A percentile compares a stretch with the other conserved stretches of the same genome.
phyloP scores from a whole-genome alignment of 805 yeast species.

The Starmerella bombicola region DNA sequence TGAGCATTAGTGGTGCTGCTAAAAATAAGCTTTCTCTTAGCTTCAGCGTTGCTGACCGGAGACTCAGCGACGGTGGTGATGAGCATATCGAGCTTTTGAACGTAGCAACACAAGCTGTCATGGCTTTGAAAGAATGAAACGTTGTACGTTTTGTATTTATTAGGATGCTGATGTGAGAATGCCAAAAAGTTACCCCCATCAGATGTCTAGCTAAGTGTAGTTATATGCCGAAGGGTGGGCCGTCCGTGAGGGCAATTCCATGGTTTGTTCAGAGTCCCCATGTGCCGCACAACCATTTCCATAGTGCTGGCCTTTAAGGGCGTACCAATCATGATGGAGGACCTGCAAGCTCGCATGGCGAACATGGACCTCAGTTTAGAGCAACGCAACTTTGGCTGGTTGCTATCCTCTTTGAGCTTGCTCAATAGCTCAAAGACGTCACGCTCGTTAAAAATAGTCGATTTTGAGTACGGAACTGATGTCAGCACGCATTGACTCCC shows the following conservation, averaged over 20 bases:
- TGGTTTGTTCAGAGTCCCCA: constrained; percentile 71
- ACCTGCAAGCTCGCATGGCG: constrained; percentile 92
- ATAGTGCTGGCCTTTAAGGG: constrained; percentile 47
- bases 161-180: not conserved
- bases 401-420: constrained; percentile 46
- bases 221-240: constrained; percentile 88
- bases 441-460: constrained; percentile 44
- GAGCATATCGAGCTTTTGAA: constrained; percentile 75
- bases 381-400: constrained; percentile 40
- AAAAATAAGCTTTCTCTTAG: constrained; percentile 55
- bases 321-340: constrained; percentile 87
- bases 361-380: constrained; percentile 71
- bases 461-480: constrained; percentile 64
- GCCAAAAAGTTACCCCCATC: not conserved
- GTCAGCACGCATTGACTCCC: constrained; percentile 45
- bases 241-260: constrained; percentile 96
- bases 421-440: constrained; percentile 73
- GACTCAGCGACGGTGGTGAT: constrained; percentile 72
- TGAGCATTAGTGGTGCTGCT: constrained; percentile 36
- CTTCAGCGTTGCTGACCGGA: constrained; percentile 62
- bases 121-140: constrained; percentile 9
- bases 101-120: constrained; percentile 42
- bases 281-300: constrained; percentile 53
- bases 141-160: not conserved
- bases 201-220: constrained; percentile 33